Conservation (phyloP, 306 rosid genomes). For the Cucurbita argyrosperma region DNA sequence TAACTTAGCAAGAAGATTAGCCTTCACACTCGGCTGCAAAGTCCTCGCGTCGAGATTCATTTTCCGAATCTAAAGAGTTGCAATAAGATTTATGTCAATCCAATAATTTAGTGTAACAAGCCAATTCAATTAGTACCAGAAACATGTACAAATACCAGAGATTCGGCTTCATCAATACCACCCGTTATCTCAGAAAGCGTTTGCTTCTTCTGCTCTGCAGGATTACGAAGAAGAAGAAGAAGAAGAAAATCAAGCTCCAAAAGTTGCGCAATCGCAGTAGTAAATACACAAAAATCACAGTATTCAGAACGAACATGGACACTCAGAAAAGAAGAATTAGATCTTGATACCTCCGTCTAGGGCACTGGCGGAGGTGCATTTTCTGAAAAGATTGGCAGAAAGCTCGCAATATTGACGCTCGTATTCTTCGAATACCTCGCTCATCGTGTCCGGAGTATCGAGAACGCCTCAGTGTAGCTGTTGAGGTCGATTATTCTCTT, state of each 20-base stretch:
- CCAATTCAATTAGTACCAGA: constrained; percentile 5
- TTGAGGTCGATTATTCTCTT: neutral
- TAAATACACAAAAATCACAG: neutral
- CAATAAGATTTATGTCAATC: constrained; percentile 6
- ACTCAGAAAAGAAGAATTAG: neutral
- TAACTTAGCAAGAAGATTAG: constrained; percentile 71
- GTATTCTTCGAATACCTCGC: constrained; percentile 68
- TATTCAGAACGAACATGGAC: neutral
- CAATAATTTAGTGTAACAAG: neutral
- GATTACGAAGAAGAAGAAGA: neutral
- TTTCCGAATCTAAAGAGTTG: constrained; percentile 48
- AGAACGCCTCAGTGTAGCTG: constrained; percentile 11
- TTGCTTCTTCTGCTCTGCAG: constrained; percentile 90
- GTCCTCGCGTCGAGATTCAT: constrained; percentile 94
- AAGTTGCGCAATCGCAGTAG: neutral
- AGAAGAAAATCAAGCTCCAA: neutral
- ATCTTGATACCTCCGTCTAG: constrained; percentile 56
- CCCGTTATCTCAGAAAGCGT: constrained; percentile 59
- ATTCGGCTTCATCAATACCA: constrained; percentile 85
- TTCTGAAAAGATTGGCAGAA: constrained; percentile 60
- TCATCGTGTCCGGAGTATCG: constrained; percentile 33
- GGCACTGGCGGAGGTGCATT: constrained; percentile 46
- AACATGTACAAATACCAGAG: constrained; percentile 36
- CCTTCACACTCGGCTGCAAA: constrained; percentile 81
- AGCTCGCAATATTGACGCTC: constrained; percentile 82